These are phyloP conservation scores for Ciborinia camelliae DNA, from an alignment of 2,329 filamentous ascomycete species.

Conservation along the genomic window DNA sequence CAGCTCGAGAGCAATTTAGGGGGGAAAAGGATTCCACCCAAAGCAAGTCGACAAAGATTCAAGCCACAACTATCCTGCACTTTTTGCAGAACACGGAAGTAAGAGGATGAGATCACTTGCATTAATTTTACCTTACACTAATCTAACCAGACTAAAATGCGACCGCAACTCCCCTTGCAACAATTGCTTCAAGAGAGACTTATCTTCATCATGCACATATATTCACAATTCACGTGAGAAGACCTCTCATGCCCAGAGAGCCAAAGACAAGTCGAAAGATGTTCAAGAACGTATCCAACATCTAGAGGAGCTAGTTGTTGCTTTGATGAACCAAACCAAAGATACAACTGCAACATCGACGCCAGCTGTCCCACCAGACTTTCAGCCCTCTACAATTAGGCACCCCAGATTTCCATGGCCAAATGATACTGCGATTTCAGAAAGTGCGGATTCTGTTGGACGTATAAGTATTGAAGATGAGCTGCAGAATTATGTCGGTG, in stretches of 20 bases:
- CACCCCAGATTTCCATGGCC: neutral
- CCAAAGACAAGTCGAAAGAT: conserved; percentile 39
- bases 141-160: conserved; percentile 44
- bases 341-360: neutral
- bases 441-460: conserved; percentile 27
- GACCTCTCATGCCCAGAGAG: conserved; percentile 21
- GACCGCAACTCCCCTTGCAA: conserved; percentile 51
- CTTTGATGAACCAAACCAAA: conserved; percentile 43
- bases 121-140: neutral
- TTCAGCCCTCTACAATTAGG: neutral
- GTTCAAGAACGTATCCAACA: conserved; percentile 52
- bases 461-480: conserved; percentile 32
- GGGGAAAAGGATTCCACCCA: neutral
- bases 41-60: conserved; percentile 26
- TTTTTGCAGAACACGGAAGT: conserved; percentile 33
- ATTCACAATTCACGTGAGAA: conserved; percentile 42
- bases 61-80: conserved; percentile 35
- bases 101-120: neutral
- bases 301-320: conserved; percentile 54
- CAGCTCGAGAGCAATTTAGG: neutral
- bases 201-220: conserved; percentile 48
- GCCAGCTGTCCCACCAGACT: neutral
- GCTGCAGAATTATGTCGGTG: conserved; percentile 28
- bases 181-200: conserved; percentile 51
- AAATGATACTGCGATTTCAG: conserved; percentile 11